Evolutionary conservation across 371 early-diverging fungal genomes (phyloP).

Genomic region (Saksenaea vasiformis): DNA sequence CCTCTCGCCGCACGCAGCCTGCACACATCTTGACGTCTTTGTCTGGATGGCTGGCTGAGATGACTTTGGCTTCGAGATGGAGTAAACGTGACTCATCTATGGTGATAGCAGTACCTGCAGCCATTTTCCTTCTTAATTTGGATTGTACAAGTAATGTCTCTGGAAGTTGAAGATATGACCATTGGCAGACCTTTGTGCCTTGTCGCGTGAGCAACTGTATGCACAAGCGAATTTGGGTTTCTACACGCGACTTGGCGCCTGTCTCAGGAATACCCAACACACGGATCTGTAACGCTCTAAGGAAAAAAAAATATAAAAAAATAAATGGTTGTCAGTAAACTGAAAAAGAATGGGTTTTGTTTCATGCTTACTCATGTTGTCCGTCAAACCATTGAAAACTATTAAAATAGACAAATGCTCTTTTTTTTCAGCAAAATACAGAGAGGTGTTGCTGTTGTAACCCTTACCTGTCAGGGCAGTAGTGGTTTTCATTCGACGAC

Average conservation of each 20-base stretch:
- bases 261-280: constrained; percentile 71
- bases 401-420: too few relatives aligned
- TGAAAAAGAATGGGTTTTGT: neutral
- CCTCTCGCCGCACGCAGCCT: constrained; percentile 84
- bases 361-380: neutral
- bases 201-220: constrained; percentile 71
- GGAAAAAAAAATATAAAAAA: neutral
- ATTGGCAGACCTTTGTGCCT: constrained; percentile 69
- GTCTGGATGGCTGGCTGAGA: constrained; percentile 77
- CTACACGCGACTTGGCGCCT: constrained; percentile 89
- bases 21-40: constrained; percentile 76
- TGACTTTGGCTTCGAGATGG: constrained; percentile 73
- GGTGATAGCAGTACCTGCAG: constrained; percentile 12
- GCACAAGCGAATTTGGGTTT: constrained; percentile 89
- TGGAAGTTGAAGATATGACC: constrained; percentile 81
- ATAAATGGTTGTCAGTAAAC: neutral
- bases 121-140: constrained; percentile 3
- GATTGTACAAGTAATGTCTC: constrained; percentile 65
- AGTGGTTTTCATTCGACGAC: too few relatives aligned
- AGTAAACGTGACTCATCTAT: constrained; percentile 44
- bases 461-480: too few relatives aligned
- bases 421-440: too few relatives aligned
- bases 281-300: constrained; percentile 28
- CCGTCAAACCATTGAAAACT: too few relatives aligned
- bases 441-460: too few relatives aligned